Evolutionary conservation across 495 filamentous ascomycete species (phyloP).

Genomic region (Aspergillus steynii): DNA sequence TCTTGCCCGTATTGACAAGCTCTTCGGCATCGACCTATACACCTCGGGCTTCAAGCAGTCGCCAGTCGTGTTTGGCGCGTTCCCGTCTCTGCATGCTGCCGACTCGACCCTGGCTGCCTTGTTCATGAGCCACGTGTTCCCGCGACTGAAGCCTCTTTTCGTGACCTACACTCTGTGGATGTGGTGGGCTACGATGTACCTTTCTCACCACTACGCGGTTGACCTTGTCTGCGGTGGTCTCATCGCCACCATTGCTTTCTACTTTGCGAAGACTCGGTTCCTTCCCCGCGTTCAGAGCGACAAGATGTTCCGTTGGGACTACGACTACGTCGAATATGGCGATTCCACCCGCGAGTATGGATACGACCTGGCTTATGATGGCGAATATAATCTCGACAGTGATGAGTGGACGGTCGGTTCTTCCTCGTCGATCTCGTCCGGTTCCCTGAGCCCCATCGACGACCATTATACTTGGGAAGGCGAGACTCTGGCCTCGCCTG

Average conservation of each 20-base stretch:
- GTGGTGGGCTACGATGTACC: constrained; percentile 98
- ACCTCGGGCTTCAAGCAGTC: constrained; percentile 86
- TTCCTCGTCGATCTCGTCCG: constrained; percentile 67
- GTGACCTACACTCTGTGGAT: constrained; percentile 84
- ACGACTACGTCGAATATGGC: constrained; percentile 88
- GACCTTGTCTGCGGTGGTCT: constrained; percentile 86
- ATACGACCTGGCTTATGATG: constrained; percentile 59
- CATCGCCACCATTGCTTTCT: constrained; percentile 76
- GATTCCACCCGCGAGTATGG: constrained; percentile 53
- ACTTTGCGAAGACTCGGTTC: constrained; percentile 75
- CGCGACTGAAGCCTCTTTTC: constrained; percentile 71
- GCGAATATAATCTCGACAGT: constrained; percentile 58
- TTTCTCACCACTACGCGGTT: constrained; percentile 94
- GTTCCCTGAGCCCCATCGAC: constrained; percentile 60
- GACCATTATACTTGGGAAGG: constrained; percentile 64
- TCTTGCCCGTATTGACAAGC: constrained; percentile 80
- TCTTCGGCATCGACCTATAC: constrained; percentile 89
- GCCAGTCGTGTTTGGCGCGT: constrained; percentile 90
- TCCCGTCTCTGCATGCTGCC: constrained; percentile 86
- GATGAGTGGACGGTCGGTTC: constrained; percentile 77
- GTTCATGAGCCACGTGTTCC: constrained; percentile 93
- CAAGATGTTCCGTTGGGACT: constrained; percentile 90
- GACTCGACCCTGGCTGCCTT: constrained; percentile 83
- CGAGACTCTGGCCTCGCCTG: constrained; percentile 54
- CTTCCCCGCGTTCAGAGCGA: constrained; percentile 76